Conservation (phyloP, 164 flowering plant species). For the Aristolochia californica region DNA sequence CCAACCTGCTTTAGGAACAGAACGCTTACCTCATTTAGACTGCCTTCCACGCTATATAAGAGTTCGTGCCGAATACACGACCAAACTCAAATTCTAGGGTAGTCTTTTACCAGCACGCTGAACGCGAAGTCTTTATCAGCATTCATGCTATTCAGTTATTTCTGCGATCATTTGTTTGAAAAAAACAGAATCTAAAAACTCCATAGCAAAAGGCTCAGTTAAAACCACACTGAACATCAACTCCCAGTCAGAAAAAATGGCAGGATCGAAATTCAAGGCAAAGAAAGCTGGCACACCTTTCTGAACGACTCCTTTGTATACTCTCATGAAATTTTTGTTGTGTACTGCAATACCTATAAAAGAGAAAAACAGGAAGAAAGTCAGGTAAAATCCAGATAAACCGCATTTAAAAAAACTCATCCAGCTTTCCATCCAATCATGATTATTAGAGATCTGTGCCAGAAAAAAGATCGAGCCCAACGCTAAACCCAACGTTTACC, state of each 20-base stretch:
- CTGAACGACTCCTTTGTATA: not conserved
- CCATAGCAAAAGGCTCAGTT: not conserved
- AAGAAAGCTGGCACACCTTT: conserved; percentile 2
- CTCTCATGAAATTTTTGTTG: not conserved
- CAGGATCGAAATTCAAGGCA: not conserved
- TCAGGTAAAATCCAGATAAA: not conserved
- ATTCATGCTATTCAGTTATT: conserved; percentile 3
- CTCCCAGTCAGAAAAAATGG: not conserved
- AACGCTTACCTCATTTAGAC: too few relatives aligned
- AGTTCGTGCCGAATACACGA: too few relatives aligned
- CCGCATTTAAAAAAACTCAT: not conserved
- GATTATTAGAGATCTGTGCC: not conserved
- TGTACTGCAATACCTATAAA: not conserved
- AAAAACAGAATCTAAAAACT: not conserved
- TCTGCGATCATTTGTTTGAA: conserved; percentile 1
- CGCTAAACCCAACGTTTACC: too few relatives aligned
- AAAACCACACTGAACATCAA: not conserved
- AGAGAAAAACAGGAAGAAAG: not conserved
- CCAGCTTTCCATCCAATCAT: not conserved
- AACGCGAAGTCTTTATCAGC: not conserved
- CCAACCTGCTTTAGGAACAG: not conserved
- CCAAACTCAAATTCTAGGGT: too few relatives aligned
- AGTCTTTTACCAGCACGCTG: too few relatives aligned
- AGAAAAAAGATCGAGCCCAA: not conserved
- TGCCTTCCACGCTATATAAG: too few relatives aligned